These are phyloP conservation scores for Tricladium varicosporioides DNA, from an alignment of 2,329 filamentous ascomycete genomes.

Conservation along the genomic window DNA sequence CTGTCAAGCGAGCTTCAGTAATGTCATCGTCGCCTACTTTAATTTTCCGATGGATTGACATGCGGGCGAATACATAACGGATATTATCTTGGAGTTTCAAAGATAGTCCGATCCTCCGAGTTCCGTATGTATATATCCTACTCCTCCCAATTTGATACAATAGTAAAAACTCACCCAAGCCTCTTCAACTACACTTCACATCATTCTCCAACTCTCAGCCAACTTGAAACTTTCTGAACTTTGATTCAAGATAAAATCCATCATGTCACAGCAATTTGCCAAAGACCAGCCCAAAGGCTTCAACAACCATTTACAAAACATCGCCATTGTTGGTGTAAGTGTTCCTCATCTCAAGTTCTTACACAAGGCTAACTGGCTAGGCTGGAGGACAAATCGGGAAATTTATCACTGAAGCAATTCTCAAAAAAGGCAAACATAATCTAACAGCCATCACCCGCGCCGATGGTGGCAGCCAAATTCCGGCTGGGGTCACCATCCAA, in stretches of 20 bases:
- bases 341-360: not conserved
- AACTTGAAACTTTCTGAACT: not conserved
- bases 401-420: slow-evolving; percentile 35
- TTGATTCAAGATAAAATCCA: not conserved
- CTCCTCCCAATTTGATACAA: too few species aligned
- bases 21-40: too few species aligned
- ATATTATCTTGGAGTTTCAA: too few species aligned
- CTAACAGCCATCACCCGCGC: slow-evolving; percentile 49
- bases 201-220: not conserved
- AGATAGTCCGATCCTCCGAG: too few species aligned
- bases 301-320: not conserved
- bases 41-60: too few species aligned
- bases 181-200: not conserved
- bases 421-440: slow-evolving; percentile 41
- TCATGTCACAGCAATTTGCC: not conserved
- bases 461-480: slow-evolving; percentile 37
- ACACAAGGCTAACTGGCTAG: slow-evolving; percentile 32
- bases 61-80: too few species aligned
- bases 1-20: too few species aligned
- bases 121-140: too few species aligned
- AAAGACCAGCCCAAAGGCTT: not conserved
- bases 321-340: not conserved
- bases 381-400: slow-evolving; percentile 42
- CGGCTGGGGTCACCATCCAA: slow-evolving; percentile 41
- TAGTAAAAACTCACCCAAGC: too few species aligned